A percentile compares a stretch with the other conserved stretches of the same genome.
phyloP scores from a whole-genome alignment of 73 alveolate genomes.

The Paramecium octaurelia region DNA sequence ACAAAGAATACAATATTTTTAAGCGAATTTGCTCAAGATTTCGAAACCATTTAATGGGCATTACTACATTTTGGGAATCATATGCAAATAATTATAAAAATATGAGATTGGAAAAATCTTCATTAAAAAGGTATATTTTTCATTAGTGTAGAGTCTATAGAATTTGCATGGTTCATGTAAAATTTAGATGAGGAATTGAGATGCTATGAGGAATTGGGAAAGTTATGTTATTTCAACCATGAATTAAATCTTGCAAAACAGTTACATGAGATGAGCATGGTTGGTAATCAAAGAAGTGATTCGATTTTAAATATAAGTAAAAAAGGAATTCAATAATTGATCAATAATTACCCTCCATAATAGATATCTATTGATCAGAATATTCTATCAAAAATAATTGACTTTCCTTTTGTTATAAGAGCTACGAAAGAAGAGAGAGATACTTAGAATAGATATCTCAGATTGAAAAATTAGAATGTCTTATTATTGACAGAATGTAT shows the following conservation, averaged over 20 bases:
- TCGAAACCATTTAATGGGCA: neutral
- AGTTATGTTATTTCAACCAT: neutral
- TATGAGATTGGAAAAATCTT: neutral
- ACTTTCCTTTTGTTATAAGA: neutral
- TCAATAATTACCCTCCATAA: neutral
- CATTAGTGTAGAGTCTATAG: neutral
- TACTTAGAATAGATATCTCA: neutral
- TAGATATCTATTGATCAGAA: neutral
- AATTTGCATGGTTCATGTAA: constrained; percentile 25
- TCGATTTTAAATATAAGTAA: neutral
- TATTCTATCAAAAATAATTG: neutral
- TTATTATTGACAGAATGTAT: neutral
- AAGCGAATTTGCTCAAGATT: neutral
- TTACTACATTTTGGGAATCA: neutral
- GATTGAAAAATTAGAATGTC: neutral
- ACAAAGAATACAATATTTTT: neutral
- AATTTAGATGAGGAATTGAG: neutral
- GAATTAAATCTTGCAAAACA: neutral
- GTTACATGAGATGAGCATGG: constrained; percentile 6
- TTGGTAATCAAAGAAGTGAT: neutral
- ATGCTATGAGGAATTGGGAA: constrained; percentile 33
- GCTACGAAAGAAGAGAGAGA: neutral
- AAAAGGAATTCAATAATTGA: neutral
- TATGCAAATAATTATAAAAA: neutral
- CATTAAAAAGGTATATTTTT: neutral